Percentiles rank a stretch among this genome's conserved stretches.
phyloP scores from a whole-genome alignment of 768 basidiomycete genomes.

The Mycena pura region DNA sequence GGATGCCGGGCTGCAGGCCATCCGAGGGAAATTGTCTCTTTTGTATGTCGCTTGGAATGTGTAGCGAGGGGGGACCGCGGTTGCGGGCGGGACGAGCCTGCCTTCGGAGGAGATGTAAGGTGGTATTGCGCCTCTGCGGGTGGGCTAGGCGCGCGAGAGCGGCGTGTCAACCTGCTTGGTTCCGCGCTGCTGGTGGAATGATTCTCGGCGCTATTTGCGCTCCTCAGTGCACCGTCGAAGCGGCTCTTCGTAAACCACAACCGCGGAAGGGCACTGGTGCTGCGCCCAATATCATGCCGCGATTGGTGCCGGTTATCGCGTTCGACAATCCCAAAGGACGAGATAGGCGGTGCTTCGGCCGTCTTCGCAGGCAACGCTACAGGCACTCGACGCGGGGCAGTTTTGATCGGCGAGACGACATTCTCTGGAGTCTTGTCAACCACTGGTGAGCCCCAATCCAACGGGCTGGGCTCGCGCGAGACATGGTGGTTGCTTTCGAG shows the following conservation, averaged over 20 bases:
- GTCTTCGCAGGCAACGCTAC: neutral
- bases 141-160: conserved; percentile 22
- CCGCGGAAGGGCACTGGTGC: neutral
- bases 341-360: no score
- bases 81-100: neutral
- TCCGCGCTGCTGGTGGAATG: conserved; percentile 4
- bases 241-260: neutral
- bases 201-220: neutral
- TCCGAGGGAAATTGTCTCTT: neutral
- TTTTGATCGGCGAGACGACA: no score
- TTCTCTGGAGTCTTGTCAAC: no score
- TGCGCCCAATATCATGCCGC: neutral
- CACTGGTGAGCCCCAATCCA: no score
- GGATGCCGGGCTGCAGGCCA: neutral
- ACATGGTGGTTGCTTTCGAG: no score
- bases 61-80: conserved; percentile 7
- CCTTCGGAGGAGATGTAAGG: conserved; percentile 4
- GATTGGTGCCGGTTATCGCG: neutral
- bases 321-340: no score
- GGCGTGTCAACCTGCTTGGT: conserved; percentile 7
- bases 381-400: no score
- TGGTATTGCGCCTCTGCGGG: neutral
- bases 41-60: neutral
- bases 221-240: neutral
- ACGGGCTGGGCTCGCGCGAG: no score